phyloP scores from a whole-genome alignment of 139 green algal species.

The Klebsormidium nitens region DNA sequence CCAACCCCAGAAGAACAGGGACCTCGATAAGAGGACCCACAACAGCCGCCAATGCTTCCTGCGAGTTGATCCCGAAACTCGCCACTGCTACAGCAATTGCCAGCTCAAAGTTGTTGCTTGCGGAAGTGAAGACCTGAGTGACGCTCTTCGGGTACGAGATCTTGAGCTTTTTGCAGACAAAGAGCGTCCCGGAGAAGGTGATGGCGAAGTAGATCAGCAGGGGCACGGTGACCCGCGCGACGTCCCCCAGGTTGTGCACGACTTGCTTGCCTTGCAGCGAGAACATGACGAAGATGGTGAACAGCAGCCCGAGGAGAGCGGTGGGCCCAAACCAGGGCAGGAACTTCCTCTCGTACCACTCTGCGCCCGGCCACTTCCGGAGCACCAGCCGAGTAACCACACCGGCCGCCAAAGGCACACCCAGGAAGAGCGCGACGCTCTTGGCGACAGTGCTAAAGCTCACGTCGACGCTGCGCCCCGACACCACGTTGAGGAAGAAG shows the following conservation, averaged over 20 bases:
- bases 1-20: slow-evolving; percentile 46
- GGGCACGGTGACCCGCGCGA: background rate
- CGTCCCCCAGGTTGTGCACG: background rate
- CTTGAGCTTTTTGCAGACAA: slow-evolving; percentile 14
- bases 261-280: slow-evolving; percentile 2
- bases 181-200: slow-evolving; percentile 40
- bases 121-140: slow-evolving; percentile 45
- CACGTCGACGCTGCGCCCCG: background rate
- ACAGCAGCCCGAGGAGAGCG: slow-evolving; percentile 5
- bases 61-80: slow-evolving; percentile 43
- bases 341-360: slow-evolving; percentile 1
- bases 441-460: background rate
- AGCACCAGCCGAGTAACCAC: background rate
- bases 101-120: slow-evolving; percentile 56
- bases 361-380: background rate
- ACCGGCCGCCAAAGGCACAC: slow-evolving; percentile 8
- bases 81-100: slow-evolving; percentile 51
- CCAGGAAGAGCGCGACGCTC: slow-evolving; percentile 7
- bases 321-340: background rate
- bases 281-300: slow-evolving; percentile 17
- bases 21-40: slow-evolving; percentile 54
- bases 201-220: slow-evolving; percentile 44
- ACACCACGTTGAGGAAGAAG: background rate
- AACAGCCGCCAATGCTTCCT: slow-evolving; percentile 46
- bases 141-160: slow-evolving; percentile 26